A percentile compares a stretch with the other conserved stretches of the same genome.
These are phyloP conservation scores for Crucihimalaya himalaica DNA, from an alignment of 345 rosid genomes.

Conservation along the genomic window DNA sequence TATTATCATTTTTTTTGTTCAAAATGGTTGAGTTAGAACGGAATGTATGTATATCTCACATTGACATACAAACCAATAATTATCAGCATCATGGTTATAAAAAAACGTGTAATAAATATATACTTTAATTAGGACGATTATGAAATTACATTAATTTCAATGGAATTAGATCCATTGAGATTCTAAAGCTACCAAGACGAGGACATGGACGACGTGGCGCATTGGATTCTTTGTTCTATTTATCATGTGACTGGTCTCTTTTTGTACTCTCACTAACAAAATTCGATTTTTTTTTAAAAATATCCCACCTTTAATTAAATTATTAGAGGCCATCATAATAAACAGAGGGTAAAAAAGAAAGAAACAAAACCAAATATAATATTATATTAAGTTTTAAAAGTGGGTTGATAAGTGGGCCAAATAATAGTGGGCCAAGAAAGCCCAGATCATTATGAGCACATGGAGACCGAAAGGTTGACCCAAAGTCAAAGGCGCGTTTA, in stretches of 20 bases:
- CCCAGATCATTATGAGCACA: conserved; percentile 36
- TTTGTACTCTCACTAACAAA: conserved; percentile 26
- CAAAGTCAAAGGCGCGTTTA: conserved; percentile 44
- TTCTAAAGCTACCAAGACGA: conserved; percentile 36
- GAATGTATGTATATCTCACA: not conserved
- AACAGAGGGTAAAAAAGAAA: not conserved
- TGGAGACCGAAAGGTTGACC: conserved; percentile 35
- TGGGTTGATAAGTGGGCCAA: conserved; percentile 29
- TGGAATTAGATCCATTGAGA: conserved; percentile 34
- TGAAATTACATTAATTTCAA: not conserved
- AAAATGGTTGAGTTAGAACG: not conserved
- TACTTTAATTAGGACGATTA: conserved; percentile 11
- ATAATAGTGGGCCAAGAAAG: conserved; percentile 28
- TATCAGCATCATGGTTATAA: not conserved
- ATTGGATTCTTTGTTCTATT: conserved; percentile 39
- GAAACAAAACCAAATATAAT: conserved; percentile 7
- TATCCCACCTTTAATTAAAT: not conserved
- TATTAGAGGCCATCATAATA: not conserved
- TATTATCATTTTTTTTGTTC: too few species aligned
- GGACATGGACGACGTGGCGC: conserved; percentile 36
- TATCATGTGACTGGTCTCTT: conserved; percentile 36
- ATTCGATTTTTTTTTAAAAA: not conserved
- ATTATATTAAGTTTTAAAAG: not conserved
- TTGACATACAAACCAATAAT: not conserved
- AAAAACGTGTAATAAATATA: not conserved